Base-by-base conservation (phyloP, 129 eudicot genomes). In the Lactuca saligna region DNA sequence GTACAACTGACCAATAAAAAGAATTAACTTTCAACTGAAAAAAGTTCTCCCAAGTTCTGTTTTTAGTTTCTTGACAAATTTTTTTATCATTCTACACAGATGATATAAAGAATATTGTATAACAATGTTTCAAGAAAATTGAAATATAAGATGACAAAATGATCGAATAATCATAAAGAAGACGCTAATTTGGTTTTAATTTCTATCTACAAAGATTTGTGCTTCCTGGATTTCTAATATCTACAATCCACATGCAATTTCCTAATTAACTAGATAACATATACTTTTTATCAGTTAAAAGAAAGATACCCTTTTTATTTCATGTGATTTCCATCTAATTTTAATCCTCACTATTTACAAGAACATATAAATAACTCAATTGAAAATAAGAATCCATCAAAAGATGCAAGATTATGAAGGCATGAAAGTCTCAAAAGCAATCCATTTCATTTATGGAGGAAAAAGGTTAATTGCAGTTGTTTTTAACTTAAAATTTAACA, bases 41-140 rank as follows among this genome's bases (percentile, higher is more conserved):
- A 93, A 82, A 69, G 97, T 59, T 61, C 99, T 97, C 12, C 99
- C 99, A 55, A 93, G 95, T 82, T 93, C 97, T 3, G 99, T 93
- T 69, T 93, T 93, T 56, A 97, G 83, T 75, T 93, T 93, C 76
- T 67, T 79, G 66, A 93, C 92, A 32, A 84, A 87, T n/a, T 80
- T 89, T 83, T 86, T 89, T 97, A 74, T 93, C 99, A 65, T 93
- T 92, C 89, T 89, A 75, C 72, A 83, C 7, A 68, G 54, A 59
- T 46, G 61, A 55, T 37, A 57, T 46, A 14, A 73, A 33, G 58
- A 48, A 65, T 42, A 66, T 11, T 2, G 13, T 58, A 34, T 17
- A 34, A 75, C 10, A 34, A 33, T 2, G 48, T 12, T 42, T 13
- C 0, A 42, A 8, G 48, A 42, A 42, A 42, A 42, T 20, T 0